Evolutionary conservation across 345 rosid genomes (phyloP).

Genomic region (Eucalyptus polybractea): DNA sequence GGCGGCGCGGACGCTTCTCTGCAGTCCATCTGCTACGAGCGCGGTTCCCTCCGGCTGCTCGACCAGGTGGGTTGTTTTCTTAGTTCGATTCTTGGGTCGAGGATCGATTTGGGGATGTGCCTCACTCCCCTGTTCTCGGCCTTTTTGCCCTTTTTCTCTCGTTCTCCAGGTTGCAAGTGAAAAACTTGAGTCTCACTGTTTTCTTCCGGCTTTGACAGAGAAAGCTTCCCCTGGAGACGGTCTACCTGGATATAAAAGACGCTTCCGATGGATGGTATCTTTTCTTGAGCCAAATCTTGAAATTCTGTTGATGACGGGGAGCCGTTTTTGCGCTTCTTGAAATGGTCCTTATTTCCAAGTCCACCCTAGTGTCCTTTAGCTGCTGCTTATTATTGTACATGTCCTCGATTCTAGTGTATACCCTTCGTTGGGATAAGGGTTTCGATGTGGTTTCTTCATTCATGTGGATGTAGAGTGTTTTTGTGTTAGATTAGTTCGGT

Average conservation of each 20-base stretch:
- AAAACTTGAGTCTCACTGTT: background rate
- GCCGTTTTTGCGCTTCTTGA: background rate
- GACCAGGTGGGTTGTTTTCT: conserved; percentile 29
- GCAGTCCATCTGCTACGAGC: conserved; percentile 49
- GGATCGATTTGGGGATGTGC: background rate
- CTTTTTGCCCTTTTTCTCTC: background rate
- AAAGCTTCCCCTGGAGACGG: conserved; percentile 73
- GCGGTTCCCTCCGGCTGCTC: conserved; percentile 60
- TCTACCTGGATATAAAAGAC: conserved; percentile 45
- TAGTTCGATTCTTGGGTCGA: background rate
- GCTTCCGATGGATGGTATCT: conserved; percentile 75
- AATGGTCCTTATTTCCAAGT: background rate
- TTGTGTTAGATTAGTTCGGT: background rate
- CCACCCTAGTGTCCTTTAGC: background rate
- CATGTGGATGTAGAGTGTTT: background rate
- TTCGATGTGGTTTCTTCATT: background rate
- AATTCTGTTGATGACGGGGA: background rate
- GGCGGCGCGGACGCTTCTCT: conserved; percentile 13
- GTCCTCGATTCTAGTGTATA: background rate
- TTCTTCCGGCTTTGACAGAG: conserved; percentile 29
- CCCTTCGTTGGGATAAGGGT: background rate
- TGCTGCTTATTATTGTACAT: background rate
- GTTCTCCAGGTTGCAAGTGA: background rate
- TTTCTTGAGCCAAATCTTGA: background rate
- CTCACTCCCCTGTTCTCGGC: background rate